phyloP scores from a whole-genome alignment of 2,329 filamentous ascomycete species.

The Balansia obtecta region DNA sequence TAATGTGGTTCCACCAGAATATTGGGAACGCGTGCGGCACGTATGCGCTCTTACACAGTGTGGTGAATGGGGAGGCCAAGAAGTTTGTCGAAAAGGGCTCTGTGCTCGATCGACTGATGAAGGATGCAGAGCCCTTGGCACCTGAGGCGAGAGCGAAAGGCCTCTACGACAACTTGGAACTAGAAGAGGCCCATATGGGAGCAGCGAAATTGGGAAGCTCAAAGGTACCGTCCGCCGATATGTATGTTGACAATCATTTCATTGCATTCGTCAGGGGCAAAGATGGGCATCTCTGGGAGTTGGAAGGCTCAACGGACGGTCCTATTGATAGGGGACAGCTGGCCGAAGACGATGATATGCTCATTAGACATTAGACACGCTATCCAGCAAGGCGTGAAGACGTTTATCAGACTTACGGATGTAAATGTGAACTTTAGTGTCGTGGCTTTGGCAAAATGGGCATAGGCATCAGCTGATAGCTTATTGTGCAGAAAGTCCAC shows the following conservation, averaged over 20 bases:
- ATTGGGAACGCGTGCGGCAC: constrained; percentile 74
- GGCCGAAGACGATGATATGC: constrained; percentile 43
- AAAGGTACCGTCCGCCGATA: constrained; percentile 45
- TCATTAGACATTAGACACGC: constrained; percentile 53
- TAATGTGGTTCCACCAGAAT: constrained; percentile 77
- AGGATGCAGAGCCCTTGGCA: constrained; percentile 46
- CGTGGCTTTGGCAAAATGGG: constrained; percentile 20
- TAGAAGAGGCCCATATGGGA: constrained; percentile 62
- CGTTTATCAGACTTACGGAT: constrained; percentile 26
- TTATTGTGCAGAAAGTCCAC: no score
- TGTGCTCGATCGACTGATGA: constrained; percentile 45
- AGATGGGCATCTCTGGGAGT: constrained; percentile 59
- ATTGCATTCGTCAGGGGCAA: constrained; percentile 65
- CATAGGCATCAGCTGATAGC: background rate
- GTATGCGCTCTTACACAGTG: constrained; percentile 62
- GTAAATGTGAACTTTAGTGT: constrained; percentile 27
- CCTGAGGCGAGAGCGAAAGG: constrained; percentile 52
- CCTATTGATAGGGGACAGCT: constrained; percentile 54
- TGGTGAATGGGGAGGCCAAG: constrained; percentile 54
- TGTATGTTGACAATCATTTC: constrained; percentile 59
- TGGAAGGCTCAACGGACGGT: constrained; percentile 64
- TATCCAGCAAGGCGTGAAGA: constrained; percentile 44
- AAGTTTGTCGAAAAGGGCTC: constrained; percentile 40
- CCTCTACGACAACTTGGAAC: constrained; percentile 55
- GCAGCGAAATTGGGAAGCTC: constrained; percentile 61